Conservation (phyloP, 495 filamentous ascomycete species). For the Penicillium manginii region DNA sequence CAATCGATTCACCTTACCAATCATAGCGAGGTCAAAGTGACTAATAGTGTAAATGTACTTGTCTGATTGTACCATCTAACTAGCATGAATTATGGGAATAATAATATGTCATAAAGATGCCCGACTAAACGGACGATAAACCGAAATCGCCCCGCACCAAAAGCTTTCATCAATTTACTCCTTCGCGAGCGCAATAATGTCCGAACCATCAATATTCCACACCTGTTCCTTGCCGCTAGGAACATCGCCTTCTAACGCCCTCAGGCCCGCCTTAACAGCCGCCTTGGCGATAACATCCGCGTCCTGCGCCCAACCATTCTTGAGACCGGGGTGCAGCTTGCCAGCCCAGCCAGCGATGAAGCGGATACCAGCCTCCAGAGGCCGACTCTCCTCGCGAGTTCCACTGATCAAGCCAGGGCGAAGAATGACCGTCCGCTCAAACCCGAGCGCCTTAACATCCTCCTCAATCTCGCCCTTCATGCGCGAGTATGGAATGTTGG, state of each 20-base stretch:
- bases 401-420: constrained; percentile 79
- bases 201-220: constrained; percentile 41
- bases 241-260: constrained; percentile 51
- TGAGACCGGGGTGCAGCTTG: constrained; percentile 56
- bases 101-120: too few species aligned
- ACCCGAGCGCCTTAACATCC: constrained; percentile 67
- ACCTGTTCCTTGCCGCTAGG: constrained; percentile 49
- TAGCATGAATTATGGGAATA: too few species aligned
- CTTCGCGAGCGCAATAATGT: constrained; percentile 42
- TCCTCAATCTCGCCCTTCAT: constrained; percentile 88
- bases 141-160: neutral
- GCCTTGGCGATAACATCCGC: constrained; percentile 74
- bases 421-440: constrained; percentile 74
- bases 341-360: constrained; percentile 54
- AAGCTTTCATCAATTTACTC: constrained; percentile 14
- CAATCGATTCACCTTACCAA: neutral
- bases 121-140: neutral
- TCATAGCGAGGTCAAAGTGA: neutral
- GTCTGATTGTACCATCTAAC: neutral
- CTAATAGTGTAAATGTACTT: neutral
- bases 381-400: constrained; percentile 60
- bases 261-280: constrained; percentile 59
- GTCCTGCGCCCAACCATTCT: constrained; percentile 75
- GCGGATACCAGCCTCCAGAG: constrained; percentile 49
- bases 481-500: constrained; percentile 57